A percentile compares a stretch with the other conserved stretches of the same genome.
Evolutionary conservation across 257 asterid genomes (phyloP).

Genomic region (Scutellaria galericulata): DNA sequence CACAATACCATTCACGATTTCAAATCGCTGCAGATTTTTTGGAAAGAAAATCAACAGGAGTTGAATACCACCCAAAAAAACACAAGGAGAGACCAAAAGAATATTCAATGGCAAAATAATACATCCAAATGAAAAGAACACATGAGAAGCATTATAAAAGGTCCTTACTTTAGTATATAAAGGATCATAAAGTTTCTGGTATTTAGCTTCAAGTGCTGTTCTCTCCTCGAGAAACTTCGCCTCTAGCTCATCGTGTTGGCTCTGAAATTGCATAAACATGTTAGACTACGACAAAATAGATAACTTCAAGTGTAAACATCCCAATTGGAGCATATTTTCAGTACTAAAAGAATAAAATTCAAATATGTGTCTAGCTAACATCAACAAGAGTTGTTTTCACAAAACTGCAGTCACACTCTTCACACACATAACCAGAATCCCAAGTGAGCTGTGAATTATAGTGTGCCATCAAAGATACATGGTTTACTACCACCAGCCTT

Average conservation of each 20-base stretch:
- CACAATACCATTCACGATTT: slow-evolving; percentile 70
- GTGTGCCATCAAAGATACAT: neutral
- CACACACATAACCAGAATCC: neutral
- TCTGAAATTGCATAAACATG: slow-evolving; percentile 45
- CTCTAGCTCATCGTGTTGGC: slow-evolving; percentile 75
- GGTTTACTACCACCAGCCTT: neutral
- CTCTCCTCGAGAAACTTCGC: slow-evolving; percentile 75
- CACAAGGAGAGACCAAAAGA: neutral
- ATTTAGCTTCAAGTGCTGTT: slow-evolving; percentile 82
- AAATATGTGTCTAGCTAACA: slow-evolving; percentile 1
- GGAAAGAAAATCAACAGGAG: neutral
- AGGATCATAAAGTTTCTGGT: slow-evolving; percentile 74
- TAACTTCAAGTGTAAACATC: neutral
- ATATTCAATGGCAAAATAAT: neutral
- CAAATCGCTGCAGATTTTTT: slow-evolving; percentile 60
- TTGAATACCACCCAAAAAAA: slow-evolving; percentile 10
- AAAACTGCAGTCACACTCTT: slow-evolving; percentile 2
- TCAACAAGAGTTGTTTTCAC: slow-evolving; percentile 7
- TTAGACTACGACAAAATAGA: neutral
- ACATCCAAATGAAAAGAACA: slow-evolving; percentile 1
- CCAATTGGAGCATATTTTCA: neutral
- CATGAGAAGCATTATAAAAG: neutral
- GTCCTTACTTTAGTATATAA: slow-evolving; percentile 60
- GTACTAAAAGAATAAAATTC: slow-evolving; percentile 4
- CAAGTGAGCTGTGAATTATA: neutral